Conservation (phyloP, 2,329 filamentous ascomycete species). For the Alternaria sp. region DNA sequence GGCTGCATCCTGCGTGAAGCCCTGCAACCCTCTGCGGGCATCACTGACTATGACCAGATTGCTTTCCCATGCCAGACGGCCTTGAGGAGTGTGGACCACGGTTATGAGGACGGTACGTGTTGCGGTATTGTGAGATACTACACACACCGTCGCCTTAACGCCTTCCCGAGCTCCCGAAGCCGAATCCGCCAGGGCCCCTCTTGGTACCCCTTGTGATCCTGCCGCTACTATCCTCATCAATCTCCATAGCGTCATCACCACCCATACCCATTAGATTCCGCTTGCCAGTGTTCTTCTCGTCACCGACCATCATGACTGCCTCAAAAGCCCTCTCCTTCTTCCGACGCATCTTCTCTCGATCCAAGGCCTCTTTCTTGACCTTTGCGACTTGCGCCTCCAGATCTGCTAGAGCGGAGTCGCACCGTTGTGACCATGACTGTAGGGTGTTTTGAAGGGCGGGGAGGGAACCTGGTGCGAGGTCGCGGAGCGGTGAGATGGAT, state of each 20-base stretch:
- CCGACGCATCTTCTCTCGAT: constrained; percentile 51
- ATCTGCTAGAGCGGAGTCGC: constrained; percentile 72
- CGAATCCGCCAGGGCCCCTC: constrained; percentile 36
- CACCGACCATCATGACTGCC: constrained; percentile 26
- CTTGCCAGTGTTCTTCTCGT: constrained; percentile 40
- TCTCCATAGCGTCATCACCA: constrained; percentile 46
- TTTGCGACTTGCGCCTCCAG: constrained; percentile 76
- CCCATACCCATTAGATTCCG: constrained; percentile 24
- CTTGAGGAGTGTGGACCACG: not conserved
- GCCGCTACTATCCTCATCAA: constrained; percentile 44
- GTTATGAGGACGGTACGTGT: not conserved
- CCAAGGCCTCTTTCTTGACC: constrained; percentile 61
- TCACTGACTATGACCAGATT: not conserved
- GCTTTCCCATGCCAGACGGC: not conserved
- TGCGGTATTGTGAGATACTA: not conserved
- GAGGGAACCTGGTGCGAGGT: constrained; percentile 77
- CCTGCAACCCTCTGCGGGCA: not conserved
- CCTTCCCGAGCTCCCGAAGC: constrained; percentile 35
- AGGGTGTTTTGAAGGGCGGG: constrained; percentile 72
- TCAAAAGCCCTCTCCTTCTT: constrained; percentile 52
- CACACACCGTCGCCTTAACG: constrained; percentile 26
- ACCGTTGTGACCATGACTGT: constrained; percentile 78
- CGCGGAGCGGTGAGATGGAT: constrained; percentile 83
- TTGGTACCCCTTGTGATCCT: constrained; percentile 36
- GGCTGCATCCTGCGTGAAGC: not conserved